Base-by-base conservation (phyloP, 805 yeast genomes). In the Lachancea lanzarotensis region DNA sequence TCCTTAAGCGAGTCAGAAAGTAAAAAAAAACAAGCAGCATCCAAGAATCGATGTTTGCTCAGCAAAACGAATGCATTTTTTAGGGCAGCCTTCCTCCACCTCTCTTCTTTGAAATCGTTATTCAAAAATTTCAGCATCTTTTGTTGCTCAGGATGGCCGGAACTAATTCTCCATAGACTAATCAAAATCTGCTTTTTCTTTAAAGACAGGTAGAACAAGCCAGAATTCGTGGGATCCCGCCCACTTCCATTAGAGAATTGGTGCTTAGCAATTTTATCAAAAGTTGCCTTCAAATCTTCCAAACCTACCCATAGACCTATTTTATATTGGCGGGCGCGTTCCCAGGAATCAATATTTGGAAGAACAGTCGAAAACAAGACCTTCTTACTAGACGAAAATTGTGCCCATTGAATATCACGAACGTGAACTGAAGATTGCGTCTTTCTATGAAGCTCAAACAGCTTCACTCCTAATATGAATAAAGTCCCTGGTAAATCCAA, bases 51-150 rank as follows among this genome's bases (percentile, higher is more conserved):
- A 62, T 90, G 98, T 56, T 88, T 88, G 49, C 97, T 86, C 51
- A 93, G 63, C 35, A 91, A 67, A 0, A 87, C 98, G 70, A 79
- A 91, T 0, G 98, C 98, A 66, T 91, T 91, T 57, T 93, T 93
- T 55, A 80, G 64, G 0, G 98, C 97, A 1, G 97, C 96, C 0
- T 85, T 72, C 53, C 72, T 77, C 96, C 97, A 90, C 41, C 96
- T 70, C 13, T 74, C 72, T 43, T 81, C 78, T 3, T 68, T 65
- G 61, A 90, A 91, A 57, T 93, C 93, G 59, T 90, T 83, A 17
- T 71, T 69, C 53, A 91, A 68, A 55, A 91, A 85, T 55, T 74
- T 82, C 41, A 87, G 52, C 81, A 91, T 85, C 59, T 90, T 91
- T 31, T 75, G 79, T 53, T 82, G 88, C 57, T 91, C 98, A 1